Percentiles rank a stretch among this genome's conserved stretches.
These are phyloP conservation scores for Botryosphaeria agaves DNA, from an alignment of 2,329 filamentous ascomycete species.

Conservation along the genomic window DNA sequence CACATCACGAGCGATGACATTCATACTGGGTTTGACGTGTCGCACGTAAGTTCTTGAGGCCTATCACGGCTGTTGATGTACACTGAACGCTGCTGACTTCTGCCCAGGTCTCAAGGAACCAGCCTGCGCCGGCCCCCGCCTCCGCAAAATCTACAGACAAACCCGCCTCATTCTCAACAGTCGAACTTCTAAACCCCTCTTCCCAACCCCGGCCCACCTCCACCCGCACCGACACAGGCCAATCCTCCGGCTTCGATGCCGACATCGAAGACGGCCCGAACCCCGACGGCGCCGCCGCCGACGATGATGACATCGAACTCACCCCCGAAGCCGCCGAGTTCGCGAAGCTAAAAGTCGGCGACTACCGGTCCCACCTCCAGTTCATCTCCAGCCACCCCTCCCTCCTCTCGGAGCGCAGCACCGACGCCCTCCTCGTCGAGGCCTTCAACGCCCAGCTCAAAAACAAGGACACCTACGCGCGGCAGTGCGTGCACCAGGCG, in stretches of 20 bases:
- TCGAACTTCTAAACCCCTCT: conserved; percentile 63
- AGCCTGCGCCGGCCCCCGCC: conserved; percentile 5
- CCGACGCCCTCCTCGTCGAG: conserved; percentile 76
- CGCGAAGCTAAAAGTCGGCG: conserved; percentile 55
- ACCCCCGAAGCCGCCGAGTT: conserved; percentile 68
- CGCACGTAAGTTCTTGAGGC: conserved; percentile 61
- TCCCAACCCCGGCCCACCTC: conserved; percentile 19
- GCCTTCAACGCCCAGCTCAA: conserved; percentile 81
- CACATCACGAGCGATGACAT: conserved; percentile 92
- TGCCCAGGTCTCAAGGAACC: conserved; percentile 1
- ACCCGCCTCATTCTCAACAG: conserved; percentile 7
- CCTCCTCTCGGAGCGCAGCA: conserved; percentile 70
- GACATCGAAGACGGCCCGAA: conserved; percentile 37
- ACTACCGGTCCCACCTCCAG: conserved; percentile 55
- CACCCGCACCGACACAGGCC: conserved; percentile 21
- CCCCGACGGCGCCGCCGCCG: conserved; percentile 22
- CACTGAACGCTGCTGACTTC: neutral
- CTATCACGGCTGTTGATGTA: conserved; percentile 34
- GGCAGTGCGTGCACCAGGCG: conserved; percentile 84
- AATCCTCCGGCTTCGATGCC: conserved; percentile 41
- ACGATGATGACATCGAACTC: conserved; percentile 56
- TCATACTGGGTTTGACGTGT: conserved; percentile 80
- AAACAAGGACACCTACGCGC: conserved; percentile 55
- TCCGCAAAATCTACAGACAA: conserved; percentile 5
- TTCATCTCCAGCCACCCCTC: conserved; percentile 67